Percentiles rank a stretch among this genome's conserved stretches.
Evolutionary conservation across 2,329 filamentous ascomycete genomes (phyloP).

Genomic region (Nemania sp.): DNA sequence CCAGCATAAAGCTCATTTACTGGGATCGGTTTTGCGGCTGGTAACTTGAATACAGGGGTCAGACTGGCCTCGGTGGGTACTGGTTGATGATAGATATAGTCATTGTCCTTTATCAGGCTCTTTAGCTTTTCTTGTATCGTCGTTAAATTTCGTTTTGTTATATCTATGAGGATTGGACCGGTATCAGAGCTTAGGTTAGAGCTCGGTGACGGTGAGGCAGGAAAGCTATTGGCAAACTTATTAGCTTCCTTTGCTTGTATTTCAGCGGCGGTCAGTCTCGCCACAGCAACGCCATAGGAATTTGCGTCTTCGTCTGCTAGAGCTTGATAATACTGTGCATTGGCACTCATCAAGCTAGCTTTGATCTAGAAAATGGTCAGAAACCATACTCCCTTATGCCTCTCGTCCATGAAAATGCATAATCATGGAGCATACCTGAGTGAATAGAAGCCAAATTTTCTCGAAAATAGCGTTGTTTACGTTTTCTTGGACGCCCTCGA

Average conservation of each 20-base stretch:
- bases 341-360: constrained; percentile 81
- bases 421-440: constrained; percentile 69
- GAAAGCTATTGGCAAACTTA: constrained; percentile 81
- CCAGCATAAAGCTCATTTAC: constrained; percentile 97
- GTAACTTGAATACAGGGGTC: constrained; percentile 85
- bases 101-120: constrained; percentile 89
- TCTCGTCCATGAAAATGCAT: not conserved
- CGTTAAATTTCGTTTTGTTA: constrained; percentile 84
- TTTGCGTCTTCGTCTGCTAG: constrained; percentile 90
- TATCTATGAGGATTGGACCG: constrained; percentile 77
- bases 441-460: constrained; percentile 88
- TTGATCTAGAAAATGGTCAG: constrained; percentile 69
- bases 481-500: constrained; percentile 92
- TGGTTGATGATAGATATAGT: constrained; percentile 97
- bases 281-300: constrained; percentile 86
- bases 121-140: constrained; percentile 84
- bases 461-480: constrained; percentile 92
- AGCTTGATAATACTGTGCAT: constrained; percentile 94
- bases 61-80: constrained; percentile 88
- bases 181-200: constrained; percentile 88
- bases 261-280: constrained; percentile 85
- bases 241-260: constrained; percentile 81
- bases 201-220: constrained; percentile 79
- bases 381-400: not conserved
- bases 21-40: constrained; percentile 95